Conservation (phyloP, 192 early-diverging fungal genomes). For the Coemansia umbellata region DNA sequence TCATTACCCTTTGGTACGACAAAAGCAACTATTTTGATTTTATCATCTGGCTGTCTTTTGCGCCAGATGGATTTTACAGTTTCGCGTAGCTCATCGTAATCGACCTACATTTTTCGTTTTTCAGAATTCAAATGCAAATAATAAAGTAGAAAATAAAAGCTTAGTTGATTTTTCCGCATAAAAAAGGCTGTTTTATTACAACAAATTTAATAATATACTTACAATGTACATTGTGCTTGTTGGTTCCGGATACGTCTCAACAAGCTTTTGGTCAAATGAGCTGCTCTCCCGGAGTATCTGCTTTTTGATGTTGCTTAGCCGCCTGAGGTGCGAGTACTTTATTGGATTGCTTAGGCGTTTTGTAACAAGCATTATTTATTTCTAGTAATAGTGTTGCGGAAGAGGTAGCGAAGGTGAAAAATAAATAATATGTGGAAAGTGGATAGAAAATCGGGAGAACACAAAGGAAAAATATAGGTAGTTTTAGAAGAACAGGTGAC, state of each 20-base stretch:
- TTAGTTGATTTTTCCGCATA: not conserved
- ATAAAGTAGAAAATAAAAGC: not conserved
- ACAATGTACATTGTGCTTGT: conserved; percentile 4
- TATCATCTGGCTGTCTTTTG: conserved; percentile 13
- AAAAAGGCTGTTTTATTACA: not conserved
- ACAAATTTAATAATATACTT: conserved; percentile 7
- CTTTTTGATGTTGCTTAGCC: conserved; percentile 7
- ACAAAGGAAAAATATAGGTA: too few species aligned
- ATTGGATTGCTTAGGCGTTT: not conserved
- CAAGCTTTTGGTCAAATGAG: not conserved
- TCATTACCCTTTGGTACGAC: conserved; percentile 13
- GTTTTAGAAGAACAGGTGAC: too few species aligned
- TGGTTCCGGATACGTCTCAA: conserved; percentile 11
- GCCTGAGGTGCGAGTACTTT: conserved; percentile 4
- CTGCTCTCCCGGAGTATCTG: not conserved
- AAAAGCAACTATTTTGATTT: conserved; percentile 21
- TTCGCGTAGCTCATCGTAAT: conserved; percentile 34
- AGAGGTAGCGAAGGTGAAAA: too few species aligned
- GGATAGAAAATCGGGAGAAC: too few species aligned
- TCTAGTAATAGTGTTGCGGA: too few species aligned
- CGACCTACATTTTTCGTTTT: conserved; percentile 13
- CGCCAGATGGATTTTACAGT: conserved; percentile 30
- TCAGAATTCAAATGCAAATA: not conserved
- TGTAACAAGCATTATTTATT: too few species aligned
- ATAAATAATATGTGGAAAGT: too few species aligned